Base-by-base conservation (phyloP, 2,329 filamentous ascomycete species). In the Rhynchosporium graminicola region DNA sequence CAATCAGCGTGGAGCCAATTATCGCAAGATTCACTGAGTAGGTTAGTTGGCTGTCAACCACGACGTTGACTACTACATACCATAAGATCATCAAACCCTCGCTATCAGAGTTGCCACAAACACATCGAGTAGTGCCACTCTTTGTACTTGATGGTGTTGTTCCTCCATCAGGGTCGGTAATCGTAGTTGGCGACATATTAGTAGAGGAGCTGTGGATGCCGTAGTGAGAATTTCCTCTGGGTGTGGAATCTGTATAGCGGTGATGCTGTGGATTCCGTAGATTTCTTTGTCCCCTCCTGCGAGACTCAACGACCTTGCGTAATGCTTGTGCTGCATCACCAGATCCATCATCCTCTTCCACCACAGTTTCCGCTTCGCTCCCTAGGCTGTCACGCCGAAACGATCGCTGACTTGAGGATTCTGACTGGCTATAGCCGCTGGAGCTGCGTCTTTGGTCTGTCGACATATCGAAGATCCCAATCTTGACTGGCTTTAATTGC, bases 1-100 rank as follows among this genome's bases (percentile, higher is more conserved):
- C 86, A 88, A 61, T 79, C 79, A n/a, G 83, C 84, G 71, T 88
- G 86, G 36, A 87, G 80, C 80, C 82, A 86, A 77, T 86, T 82
- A 69, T 87, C 85, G 71, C 86, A 88, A 29, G 83, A 85, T 75
- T 87, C 82, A 69, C 85, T 88, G 68, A 20, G 57, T 51, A 48
- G 10, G 52, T 64, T 60, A 68, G 66, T 72, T 59, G 67, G 60
- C 20, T 47, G 47, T 33, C 48, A 46, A 38, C 62, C 48, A 45
- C 31, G 9, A 46, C 5, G 12, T 57, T 3, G 12, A 7, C 40
- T 28, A 59, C 42, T 40, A 74, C 81, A 64, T 78, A 88, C 86
- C 86, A 88, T 74, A 87, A 84, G 62, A 88, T 80, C 80, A 88
- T 81, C 67, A 85, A 85, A 56, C 80, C 78, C 51, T 80, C 77